These are phyloP conservation scores for Myrmaecium sp. DNA, from an alignment of 2,329 filamentous ascomycete genomes.

Conservation along the genomic window DNA sequence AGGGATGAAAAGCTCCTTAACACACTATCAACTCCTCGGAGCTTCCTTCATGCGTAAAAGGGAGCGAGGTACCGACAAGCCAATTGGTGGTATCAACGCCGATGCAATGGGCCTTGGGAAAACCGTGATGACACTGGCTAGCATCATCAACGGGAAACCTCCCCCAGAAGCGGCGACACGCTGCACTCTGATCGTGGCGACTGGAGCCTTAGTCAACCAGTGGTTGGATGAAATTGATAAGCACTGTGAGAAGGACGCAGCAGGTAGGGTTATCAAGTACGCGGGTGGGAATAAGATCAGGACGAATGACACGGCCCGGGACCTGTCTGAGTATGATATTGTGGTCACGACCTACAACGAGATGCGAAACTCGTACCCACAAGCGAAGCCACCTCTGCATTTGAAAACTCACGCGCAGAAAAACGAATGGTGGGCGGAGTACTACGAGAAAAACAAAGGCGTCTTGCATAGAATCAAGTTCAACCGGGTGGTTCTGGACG, in stretches of 20 bases:
- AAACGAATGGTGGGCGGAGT: conserved; percentile 20
- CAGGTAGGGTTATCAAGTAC: conserved; percentile 11
- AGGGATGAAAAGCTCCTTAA: conserved; percentile 31
- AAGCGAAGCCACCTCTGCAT: conserved; percentile 19
- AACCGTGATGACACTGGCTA: conserved; percentile 13
- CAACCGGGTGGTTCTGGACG: conserved; percentile 39
- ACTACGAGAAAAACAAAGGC: conserved; percentile 14
- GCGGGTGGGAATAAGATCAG: conserved; percentile 11
- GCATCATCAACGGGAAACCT: conserved; percentile 24
- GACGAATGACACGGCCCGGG: conserved; percentile 6
- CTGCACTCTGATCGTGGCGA: conserved; percentile 27
- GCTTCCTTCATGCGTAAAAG: conserved; percentile 37
- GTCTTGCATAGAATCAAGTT: conserved; percentile 15
- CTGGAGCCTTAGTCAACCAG: conserved; percentile 22
- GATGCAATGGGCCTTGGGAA: conserved; percentile 24
- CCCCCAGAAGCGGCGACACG: conserved; percentile 5
- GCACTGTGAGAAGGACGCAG: conserved; percentile 10
- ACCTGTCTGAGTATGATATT: conserved; percentile 13
- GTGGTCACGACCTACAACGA: conserved; percentile 27
- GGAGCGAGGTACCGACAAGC: conserved; percentile 24
- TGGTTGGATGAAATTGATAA: conserved; percentile 19
- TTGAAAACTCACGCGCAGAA: conserved; percentile 21
- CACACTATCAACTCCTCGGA: conserved; percentile 34
- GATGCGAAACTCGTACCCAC: conserved; percentile 25
- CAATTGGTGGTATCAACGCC: conserved; percentile 24